Percentiles rank a stretch among this genome's conserved stretches.
These are phyloP conservation scores for Pyrenochaeta sp. DNA, from an alignment of 2,329 filamentous ascomycete genomes.

Conservation along the genomic window DNA sequence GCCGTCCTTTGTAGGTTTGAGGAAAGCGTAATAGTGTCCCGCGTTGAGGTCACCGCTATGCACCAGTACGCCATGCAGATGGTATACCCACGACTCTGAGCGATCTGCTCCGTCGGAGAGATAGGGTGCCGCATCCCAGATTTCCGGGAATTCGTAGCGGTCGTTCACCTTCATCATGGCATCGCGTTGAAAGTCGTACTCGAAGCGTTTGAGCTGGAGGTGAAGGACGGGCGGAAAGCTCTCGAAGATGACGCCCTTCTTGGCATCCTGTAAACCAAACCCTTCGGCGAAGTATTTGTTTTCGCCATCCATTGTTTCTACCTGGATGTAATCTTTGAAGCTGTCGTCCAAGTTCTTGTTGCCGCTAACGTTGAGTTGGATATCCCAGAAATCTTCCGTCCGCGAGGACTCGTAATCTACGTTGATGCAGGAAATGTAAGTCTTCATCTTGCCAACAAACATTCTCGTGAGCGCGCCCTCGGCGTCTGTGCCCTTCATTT, in stretches of 20 bases:
- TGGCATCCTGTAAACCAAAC: constrained; percentile 92
- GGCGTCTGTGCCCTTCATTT: constrained; percentile 95
- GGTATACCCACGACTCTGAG: constrained; percentile 90
- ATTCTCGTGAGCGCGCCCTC: constrained; percentile 89
- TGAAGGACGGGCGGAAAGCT: constrained; percentile 94
- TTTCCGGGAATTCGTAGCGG: constrained; percentile 86
- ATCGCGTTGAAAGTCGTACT: constrained; percentile 95
- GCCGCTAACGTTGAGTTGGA: constrained; percentile 94
- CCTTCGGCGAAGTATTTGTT: constrained; percentile 98
- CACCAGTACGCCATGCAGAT: constrained; percentile 92
- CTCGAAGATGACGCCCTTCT: constrained; percentile 97
- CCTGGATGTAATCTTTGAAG: constrained; percentile 94
- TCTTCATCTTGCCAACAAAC: constrained; percentile 98
- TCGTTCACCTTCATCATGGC: constrained; percentile 99
- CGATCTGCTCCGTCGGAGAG: constrained; percentile 85
- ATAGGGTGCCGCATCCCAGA: constrained; percentile 85
- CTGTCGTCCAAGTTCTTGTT: constrained; percentile 94
- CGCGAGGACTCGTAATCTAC: constrained; percentile 97
- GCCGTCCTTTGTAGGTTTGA: constrained; percentile 89
- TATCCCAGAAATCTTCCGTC: constrained; percentile 98
- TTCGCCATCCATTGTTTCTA: constrained; percentile 96
- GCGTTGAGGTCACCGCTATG: constrained; percentile 97
- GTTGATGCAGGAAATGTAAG: constrained; percentile 98
- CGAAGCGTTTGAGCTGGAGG: constrained; percentile 94
- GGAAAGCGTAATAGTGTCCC: constrained; percentile 96